These are phyloP conservation scores for Furcasterigmium furcatum DNA, from an alignment of 2,329 filamentous ascomycete species.

Conservation along the genomic window DNA sequence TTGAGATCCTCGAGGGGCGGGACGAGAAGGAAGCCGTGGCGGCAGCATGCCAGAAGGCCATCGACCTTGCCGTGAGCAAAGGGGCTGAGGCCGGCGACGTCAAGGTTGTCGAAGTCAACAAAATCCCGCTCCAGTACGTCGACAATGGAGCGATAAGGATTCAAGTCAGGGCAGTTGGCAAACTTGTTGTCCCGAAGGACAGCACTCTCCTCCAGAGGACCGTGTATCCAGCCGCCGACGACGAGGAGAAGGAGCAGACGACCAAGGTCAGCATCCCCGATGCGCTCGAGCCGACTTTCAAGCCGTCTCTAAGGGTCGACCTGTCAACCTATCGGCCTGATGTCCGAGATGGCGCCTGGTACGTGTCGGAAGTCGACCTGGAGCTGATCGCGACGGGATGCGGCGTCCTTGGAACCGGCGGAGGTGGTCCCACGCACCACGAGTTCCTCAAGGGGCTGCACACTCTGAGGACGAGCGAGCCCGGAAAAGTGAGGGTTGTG, in stretches of 20 bases:
- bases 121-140: conserved; percentile 32
- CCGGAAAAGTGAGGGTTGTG: conserved; percentile 35
- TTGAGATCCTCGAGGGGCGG: conserved; percentile 40
- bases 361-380: conserved; percentile 30
- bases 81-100: conserved; percentile 40
- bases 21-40: conserved; percentile 32
- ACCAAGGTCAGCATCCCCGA: conserved; percentile 23
- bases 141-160: conserved; percentile 28
- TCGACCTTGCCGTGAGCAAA: conserved; percentile 38
- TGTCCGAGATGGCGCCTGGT: conserved; percentile 26
- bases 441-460: conserved; percentile 41
- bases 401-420: conserved; percentile 31
- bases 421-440: conserved; percentile 32
- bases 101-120: conserved; percentile 42
- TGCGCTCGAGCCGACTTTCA: conserved; percentile 23
- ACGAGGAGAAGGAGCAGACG: conserved; percentile 15
- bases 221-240: neutral
- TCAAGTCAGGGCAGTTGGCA: conserved; percentile 28
- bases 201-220: neutral
- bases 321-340: conserved; percentile 24
- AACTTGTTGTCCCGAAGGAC: conserved; percentile 23
- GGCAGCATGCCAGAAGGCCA: conserved; percentile 34
- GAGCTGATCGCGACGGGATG: conserved; percentile 31
- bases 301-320: conserved; percentile 24
- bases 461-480: conserved; percentile 25